Evolutionary conservation across 2,329 filamentous ascomycete species (phyloP), one percentile per base, ranked within the genome.

Genomic region (Calonectria leucothoes): DNA sequence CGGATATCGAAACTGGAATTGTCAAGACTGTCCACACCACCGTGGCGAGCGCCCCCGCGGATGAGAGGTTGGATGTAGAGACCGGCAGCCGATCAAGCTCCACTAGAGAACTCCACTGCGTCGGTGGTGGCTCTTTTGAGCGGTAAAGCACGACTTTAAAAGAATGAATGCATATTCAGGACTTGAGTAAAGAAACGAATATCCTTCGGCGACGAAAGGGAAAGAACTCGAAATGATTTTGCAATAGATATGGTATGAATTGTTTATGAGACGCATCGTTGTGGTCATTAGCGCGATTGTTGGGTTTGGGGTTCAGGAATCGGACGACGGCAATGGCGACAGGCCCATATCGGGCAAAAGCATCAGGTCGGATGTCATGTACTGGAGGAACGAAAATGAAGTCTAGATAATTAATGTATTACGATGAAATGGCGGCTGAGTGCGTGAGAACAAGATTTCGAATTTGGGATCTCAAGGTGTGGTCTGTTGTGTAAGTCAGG

Each of bases 21-120:
- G 7, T 77, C 0, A 81, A 72, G 14, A 80, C 79, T 0, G 72
- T 78, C 0, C 70, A 79, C 15, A 81, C 79, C 0, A 78, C 68
- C 0, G 74, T 81, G n/a, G 64, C 65, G 5, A 74, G 45, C 5
- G 49, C 59, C 1, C 69, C 75, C 0, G 70, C 33, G 2, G 68
- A 67, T 0, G n/a, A 61, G 0, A 63, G 23, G 2, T 52, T 75
- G 33, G 70, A 52, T 20, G 52, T 61, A 2, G 71, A 74, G 69
- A 42, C 76, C 0, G 49, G 74, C 0, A 80, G 78, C 15, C 37
- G 37, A 6, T 72, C 73, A 0, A 79, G 76, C 17, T 80, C 76
- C 0, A 79, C 74, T 1, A 52, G 68, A 31, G 69, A 76, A 27
- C 61, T 77, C 6, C 71, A 77, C 48, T 73, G 31, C 10, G 15